Conservation (phyloP, 2,329 filamentous ascomycete species). For the Colletotrichum tofieldiae region DNA sequence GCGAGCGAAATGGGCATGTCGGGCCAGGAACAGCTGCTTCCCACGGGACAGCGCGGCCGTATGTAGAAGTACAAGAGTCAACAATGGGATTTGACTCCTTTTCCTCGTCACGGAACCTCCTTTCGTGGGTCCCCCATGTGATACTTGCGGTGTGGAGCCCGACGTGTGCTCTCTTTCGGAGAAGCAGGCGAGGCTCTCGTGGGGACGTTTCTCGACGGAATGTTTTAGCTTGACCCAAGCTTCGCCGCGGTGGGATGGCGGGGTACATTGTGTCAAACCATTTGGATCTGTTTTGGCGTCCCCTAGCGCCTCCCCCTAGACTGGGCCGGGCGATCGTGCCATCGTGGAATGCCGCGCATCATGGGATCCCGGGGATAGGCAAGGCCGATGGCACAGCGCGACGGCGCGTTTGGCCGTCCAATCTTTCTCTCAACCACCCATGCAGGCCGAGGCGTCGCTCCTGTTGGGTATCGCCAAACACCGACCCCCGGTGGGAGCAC, state of each 20-base stretch:
- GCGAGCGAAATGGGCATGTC: constrained; percentile 34
- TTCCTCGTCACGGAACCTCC: not conserved
- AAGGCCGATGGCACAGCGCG: not conserved
- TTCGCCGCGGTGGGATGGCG: constrained; percentile 27
- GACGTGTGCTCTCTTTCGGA: not conserved
- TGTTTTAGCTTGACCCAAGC: constrained; percentile 7
- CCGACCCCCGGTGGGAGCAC: not conserved
- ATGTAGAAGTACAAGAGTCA: constrained; percentile 39
- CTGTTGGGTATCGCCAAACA: not conserved
- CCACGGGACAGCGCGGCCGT: constrained; percentile 35
- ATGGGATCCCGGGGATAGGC: constrained; percentile 15
- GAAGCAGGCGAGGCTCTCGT: constrained; percentile 13
- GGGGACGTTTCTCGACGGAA: constrained; percentile 1
- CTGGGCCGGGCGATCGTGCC: constrained; percentile 28
- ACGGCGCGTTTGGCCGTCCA: constrained; percentile 10
- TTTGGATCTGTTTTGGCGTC: constrained; percentile 10
- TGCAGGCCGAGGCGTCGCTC: not conserved
- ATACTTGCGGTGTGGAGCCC: not conserved
- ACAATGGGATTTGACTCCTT: constrained; percentile 31
- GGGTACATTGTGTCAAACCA: constrained; percentile 32
- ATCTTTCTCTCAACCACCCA: not conserved
- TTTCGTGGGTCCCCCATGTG: not conserved
- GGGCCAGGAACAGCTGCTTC: constrained; percentile 37
- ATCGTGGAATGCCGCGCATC: not conserved
- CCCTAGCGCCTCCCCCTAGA: constrained; percentile 16